phyloP scores from a whole-genome alignment of 2,329 filamentous ascomycete species.

The Chaetomiaceae sp. region DNA sequence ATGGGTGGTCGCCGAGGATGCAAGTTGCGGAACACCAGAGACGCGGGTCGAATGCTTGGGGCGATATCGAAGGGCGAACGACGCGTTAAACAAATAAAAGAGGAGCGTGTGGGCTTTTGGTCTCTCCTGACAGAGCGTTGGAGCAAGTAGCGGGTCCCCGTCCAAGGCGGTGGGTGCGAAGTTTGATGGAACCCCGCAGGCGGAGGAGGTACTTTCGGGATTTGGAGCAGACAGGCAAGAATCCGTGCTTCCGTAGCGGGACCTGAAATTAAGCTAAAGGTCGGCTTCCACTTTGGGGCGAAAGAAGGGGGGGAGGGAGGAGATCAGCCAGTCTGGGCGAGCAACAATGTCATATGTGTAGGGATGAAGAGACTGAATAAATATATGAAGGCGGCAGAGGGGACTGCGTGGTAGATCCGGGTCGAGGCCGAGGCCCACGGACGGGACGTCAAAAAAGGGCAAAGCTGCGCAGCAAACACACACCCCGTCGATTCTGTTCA shows the following conservation, averaged over 20 bases:
- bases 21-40: too few species aligned
- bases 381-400: too few species aligned
- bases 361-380: too few species aligned
- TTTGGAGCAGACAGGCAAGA: not conserved
- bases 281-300: not conserved
- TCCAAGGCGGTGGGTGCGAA: slow-evolving; percentile 4
- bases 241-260: too few species aligned
- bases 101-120: too few species aligned
- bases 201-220: not conserved
- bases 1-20: not conserved
- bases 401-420: too few species aligned
- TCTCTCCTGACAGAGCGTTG: too few species aligned
- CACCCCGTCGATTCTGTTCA: too few species aligned
- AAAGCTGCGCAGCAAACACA: too few species aligned
- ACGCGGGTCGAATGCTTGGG: not conserved
- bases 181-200: slow-evolving; percentile 14
- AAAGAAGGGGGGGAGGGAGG: not conserved
- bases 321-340: too few species aligned
- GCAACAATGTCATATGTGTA: too few species aligned
- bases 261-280: too few species aligned
- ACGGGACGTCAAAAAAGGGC: not conserved
- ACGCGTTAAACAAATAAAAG: not conserved
- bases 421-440: not conserved
- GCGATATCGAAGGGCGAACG: not conserved
- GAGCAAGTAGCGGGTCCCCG: slow-evolving; percentile 11